phyloP scores from a whole-genome alignment of 2,329 filamentous ascomycete genomes.

The Phaeosphaeriaceae sp. region DNA sequence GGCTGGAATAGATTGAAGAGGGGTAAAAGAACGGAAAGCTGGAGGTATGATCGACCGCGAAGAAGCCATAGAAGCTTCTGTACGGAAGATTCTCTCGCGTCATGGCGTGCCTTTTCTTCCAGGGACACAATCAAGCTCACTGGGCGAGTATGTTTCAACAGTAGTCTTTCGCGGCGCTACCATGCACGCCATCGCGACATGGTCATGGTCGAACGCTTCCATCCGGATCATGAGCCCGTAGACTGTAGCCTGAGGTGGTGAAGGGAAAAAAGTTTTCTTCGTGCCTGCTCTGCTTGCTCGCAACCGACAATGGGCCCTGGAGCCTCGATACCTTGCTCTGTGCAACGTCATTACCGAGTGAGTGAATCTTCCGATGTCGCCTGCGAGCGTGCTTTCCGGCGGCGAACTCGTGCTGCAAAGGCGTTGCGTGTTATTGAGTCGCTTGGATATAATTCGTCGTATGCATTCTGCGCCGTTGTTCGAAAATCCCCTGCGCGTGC shows the following conservation, averaged over 20 bases:
- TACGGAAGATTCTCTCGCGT: constrained; percentile 18
- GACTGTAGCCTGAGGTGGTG: neutral
- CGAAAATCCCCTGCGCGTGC: constrained; percentile 2
- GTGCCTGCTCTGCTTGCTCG: constrained; percentile 1
- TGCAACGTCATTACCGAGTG: neutral
- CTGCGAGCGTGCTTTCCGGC: constrained; percentile 2
- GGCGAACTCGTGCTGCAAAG: constrained; percentile 1
- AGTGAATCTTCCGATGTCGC: constrained; percentile 15
- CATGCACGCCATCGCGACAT: neutral
- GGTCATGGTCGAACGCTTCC: neutral
- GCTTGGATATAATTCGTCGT: constrained; percentile 26
- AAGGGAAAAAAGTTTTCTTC: neutral
- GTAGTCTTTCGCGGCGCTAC: neutral
- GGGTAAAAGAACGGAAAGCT: neutral
- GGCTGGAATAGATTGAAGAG: constrained; percentile 15
- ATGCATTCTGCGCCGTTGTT: neutral
- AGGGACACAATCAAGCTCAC: constrained; percentile 17
- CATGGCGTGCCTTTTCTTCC: constrained; percentile 6
- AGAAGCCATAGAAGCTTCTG: constrained; percentile 19
- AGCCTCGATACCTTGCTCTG: neutral
- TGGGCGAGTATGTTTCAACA: constrained; percentile 11
- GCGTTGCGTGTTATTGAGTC: constrained; percentile 8
- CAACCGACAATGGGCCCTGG: neutral
- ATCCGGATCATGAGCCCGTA: neutral
- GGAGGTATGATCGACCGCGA: constrained; percentile 10